These are phyloP conservation scores for Tylopilus felleus DNA, from an alignment of 768 basidiomycete species.

Conservation along the genomic window DNA sequence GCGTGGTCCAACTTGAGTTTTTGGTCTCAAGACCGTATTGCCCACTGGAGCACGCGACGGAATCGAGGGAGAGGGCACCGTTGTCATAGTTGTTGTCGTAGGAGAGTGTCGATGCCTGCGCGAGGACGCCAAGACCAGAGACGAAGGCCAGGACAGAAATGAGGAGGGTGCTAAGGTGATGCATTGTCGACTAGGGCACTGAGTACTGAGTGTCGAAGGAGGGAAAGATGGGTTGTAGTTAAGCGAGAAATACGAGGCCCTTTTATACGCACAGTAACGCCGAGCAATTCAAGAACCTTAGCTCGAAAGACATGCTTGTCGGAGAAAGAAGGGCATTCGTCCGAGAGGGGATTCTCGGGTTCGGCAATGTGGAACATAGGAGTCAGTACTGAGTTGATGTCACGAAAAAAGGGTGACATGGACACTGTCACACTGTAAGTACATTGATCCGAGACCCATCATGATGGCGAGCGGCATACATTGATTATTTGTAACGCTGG, in stretches of 20 bases:
- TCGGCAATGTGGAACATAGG: background rate
- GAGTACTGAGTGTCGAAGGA: background rate
- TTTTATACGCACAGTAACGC: slow-evolving; percentile 20
- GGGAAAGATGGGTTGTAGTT: background rate
- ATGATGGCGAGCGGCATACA: background rate
- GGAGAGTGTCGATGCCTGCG: slow-evolving; percentile 31
- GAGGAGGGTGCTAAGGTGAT: slow-evolving; percentile 16
- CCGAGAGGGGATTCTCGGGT: background rate
- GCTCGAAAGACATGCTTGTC: background rate
- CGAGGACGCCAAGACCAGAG: slow-evolving; percentile 17
- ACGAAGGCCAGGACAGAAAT: slow-evolving; percentile 10
- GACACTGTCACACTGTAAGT: too few relatives aligned
- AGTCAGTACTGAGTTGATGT: background rate
- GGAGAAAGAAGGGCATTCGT: background rate
- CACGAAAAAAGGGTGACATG: background rate
- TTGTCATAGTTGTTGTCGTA: slow-evolving; percentile 39
- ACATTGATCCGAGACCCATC: background rate
- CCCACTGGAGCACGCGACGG: slow-evolving; percentile 39
- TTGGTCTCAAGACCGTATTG: slow-evolving; percentile 34
- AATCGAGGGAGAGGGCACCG: slow-evolving; percentile 20
- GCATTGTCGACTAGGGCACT: slow-evolving; percentile 22
- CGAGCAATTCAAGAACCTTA: background rate
- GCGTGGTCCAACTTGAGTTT: slow-evolving; percentile 29
- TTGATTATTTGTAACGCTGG: background rate
- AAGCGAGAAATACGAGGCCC: background rate